phyloP scores from a whole-genome alignment of 768 basidiomycete species.

The Rubroboletus satanas region DNA sequence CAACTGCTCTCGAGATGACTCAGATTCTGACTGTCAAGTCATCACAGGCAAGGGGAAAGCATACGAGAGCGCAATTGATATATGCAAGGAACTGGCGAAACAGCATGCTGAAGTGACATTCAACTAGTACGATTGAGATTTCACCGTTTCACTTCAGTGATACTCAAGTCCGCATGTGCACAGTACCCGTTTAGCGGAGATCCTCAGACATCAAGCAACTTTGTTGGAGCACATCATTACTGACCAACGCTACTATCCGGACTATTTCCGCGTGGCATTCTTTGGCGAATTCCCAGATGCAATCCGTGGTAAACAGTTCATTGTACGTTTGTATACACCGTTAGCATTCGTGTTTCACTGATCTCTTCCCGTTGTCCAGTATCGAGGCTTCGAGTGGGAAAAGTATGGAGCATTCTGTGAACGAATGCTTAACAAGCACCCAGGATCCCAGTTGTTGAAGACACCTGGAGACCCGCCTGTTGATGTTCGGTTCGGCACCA shows the following conservation, averaged over 20 bases:
- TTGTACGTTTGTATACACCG: conserved; percentile 47
- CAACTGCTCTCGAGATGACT: neutral
- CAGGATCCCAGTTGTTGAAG: conserved; percentile 76
- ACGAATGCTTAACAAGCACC: conserved; percentile 86
- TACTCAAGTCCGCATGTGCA: conserved; percentile 9
- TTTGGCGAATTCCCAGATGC: conserved; percentile 88
- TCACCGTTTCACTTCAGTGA: neutral
- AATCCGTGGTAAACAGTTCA: conserved; percentile 85
- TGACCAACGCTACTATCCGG: conserved; percentile 81
- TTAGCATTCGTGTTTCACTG: neutral
- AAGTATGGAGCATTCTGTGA: conserved; percentile 88
- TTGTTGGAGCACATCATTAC: conserved; percentile 82
- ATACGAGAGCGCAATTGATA: conserved; percentile 92
- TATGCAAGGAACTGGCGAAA: conserved; percentile 85
- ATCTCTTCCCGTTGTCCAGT: conserved; percentile 41
- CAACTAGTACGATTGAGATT: conserved; percentile 64
- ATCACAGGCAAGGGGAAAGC: conserved; percentile 86
- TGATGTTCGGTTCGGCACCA: conserved; percentile 73
- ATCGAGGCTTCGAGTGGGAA: conserved; percentile 95
- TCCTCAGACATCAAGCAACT: conserved; percentile 82
- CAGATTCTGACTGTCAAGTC: neutral
- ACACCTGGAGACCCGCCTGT: conserved; percentile 70
- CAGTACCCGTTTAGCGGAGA: conserved; percentile 81
- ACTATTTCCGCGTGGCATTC: conserved; percentile 92
- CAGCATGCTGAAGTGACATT: conserved; percentile 90